Conservation (phyloP, 169 alveolate species). For the Plasmodium malariae region DNA sequence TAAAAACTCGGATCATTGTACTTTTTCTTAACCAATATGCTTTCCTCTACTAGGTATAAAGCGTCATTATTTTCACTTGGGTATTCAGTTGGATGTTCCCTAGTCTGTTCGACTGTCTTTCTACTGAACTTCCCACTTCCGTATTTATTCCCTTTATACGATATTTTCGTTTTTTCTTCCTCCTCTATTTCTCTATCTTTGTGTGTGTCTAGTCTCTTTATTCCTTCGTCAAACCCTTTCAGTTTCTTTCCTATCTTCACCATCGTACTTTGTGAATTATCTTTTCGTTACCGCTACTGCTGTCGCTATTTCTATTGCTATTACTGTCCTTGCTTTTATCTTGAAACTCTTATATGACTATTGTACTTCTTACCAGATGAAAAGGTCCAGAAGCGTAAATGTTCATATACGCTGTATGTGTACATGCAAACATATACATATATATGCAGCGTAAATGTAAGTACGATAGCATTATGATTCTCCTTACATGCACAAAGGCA, state of each 20-base stretch:
- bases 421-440: too few species aligned
- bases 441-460: too few species aligned
- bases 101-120: not conserved
- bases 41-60: conserved; percentile 7
- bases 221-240: conserved; percentile 51
- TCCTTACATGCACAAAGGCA: too few species aligned
- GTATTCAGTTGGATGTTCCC: not conserved
- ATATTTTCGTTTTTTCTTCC: conserved; percentile 15
- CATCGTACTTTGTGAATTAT: conserved; percentile 28
- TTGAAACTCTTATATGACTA: too few species aligned
- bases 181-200: conserved; percentile 9
- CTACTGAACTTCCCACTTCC: not conserved
- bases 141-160: not conserved
- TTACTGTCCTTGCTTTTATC: too few species aligned
- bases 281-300: too few species aligned
- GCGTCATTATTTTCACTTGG: not conserved
- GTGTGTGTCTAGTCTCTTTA: conserved; percentile 17
- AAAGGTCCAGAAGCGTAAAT: too few species aligned
- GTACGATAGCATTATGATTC: too few species aligned
- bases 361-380: too few species aligned
- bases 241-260: conserved; percentile 57
- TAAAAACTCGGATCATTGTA: conserved; percentile 22
- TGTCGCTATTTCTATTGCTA: too few species aligned
- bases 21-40: not conserved
- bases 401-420: too few species aligned